A percentile compares a stretch with the other conserved stretches of the same genome.
These are phyloP conservation scores for Trapa bicornis DNA, from an alignment of 345 rosid genomes.

Conservation along the genomic window DNA sequence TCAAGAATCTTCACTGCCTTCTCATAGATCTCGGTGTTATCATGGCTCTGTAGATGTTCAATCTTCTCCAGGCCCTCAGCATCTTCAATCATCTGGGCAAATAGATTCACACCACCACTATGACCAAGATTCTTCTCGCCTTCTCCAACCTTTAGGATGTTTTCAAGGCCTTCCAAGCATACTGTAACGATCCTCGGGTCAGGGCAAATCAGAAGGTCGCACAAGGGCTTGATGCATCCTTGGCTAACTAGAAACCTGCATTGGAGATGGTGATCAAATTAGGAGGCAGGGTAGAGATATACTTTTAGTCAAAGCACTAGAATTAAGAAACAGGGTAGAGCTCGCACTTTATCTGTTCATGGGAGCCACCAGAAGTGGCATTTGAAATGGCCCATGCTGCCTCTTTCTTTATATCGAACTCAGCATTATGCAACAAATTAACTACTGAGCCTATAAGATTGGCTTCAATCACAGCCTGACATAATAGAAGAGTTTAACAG, in stretches of 20 bases:
- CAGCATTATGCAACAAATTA: slow-evolving; percentile 41
- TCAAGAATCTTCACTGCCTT: slow-evolving; percentile 51
- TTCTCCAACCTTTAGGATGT: slow-evolving; percentile 48
- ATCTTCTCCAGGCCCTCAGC: slow-evolving; percentile 52
- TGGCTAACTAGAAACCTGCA: slow-evolving; percentile 31
- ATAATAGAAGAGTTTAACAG: neutral
- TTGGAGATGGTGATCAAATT: neutral
- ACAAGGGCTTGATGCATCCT: slow-evolving; percentile 45
- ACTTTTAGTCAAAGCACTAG: neutral
- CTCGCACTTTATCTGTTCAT: slow-evolving; percentile 44
- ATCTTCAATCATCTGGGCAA: slow-evolving; percentile 48
- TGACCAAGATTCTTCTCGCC: slow-evolving; percentile 29
- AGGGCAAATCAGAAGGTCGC: slow-evolving; percentile 48
- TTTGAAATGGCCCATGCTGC: slow-evolving; percentile 64
- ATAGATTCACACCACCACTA: slow-evolving; percentile 30
- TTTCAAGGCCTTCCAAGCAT: slow-evolving; percentile 47
- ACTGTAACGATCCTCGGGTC: slow-evolving; percentile 52
- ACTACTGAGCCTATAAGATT: slow-evolving; percentile 31
- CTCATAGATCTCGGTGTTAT: slow-evolving; percentile 50
- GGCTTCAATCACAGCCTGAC: slow-evolving; percentile 43
- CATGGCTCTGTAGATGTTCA: slow-evolving; percentile 46
- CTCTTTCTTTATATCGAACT: slow-evolving; percentile 56
- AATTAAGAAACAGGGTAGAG: neutral
- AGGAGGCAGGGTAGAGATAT: neutral
- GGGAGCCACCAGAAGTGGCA: slow-evolving; percentile 51